Percentiles rank a stretch among this genome's conserved stretches.
Conservation (phyloP, 305 asterid genomes). For the Plantago lanceolata region DNA sequence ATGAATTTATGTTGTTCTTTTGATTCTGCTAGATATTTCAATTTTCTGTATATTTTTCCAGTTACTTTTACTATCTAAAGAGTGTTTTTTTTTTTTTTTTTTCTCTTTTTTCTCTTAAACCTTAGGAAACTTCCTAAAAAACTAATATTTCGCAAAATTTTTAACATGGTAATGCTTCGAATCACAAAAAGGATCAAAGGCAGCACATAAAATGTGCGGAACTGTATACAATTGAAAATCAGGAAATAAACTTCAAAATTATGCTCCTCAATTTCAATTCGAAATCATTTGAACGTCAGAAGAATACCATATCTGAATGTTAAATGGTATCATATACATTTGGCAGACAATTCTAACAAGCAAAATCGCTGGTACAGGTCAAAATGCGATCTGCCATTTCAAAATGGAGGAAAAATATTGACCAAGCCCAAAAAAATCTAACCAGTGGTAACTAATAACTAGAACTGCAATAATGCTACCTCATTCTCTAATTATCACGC, state of each 20-base stretch:
- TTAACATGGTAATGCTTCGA: too few species aligned
- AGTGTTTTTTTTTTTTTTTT: too few species aligned
- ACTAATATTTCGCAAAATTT: too few species aligned
- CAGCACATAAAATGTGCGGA: too few species aligned
- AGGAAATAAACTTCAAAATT: slow-evolving; percentile 10
- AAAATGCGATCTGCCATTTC: slow-evolving; percentile 16
- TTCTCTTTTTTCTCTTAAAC: too few species aligned
- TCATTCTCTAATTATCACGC: slow-evolving; percentile 51
- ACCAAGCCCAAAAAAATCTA: slow-evolving; percentile 14
- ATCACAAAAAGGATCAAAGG: too few species aligned
- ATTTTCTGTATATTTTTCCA: too few species aligned
- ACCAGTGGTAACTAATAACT: slow-evolving; percentile 4
- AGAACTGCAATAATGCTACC: slow-evolving; percentile 11
- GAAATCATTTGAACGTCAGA: slow-evolving; percentile 20
- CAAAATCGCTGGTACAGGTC: slow-evolving; percentile 21
- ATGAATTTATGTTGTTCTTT: too few species aligned
- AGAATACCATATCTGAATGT: slow-evolving; percentile 25
- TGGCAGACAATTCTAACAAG: slow-evolving; percentile 31
- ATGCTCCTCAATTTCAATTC: slow-evolving; percentile 21
- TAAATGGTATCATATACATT: slow-evolving; percentile 28
- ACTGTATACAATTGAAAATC: neutral
- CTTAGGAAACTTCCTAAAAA: too few species aligned
- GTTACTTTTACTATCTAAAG: too few species aligned
- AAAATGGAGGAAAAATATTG: slow-evolving; percentile 14
- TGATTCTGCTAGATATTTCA: too few species aligned